Conservation (phyloP, 2,329 filamentous ascomycete genomes). For the Beauveria scarabaeidicola region DNA sequence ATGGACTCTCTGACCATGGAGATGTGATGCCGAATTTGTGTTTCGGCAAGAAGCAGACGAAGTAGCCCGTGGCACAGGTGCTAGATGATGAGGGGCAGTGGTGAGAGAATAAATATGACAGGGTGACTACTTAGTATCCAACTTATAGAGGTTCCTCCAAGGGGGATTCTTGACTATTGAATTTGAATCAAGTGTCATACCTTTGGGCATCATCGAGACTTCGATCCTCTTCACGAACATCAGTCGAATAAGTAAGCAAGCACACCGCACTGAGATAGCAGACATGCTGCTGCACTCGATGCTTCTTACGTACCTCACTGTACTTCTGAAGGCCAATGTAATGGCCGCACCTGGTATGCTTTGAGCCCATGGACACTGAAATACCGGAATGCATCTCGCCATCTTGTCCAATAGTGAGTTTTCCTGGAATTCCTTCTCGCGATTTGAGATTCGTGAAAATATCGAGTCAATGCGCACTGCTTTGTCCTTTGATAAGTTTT, state of each 20-base stretch:
- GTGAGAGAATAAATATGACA: background rate
- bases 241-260: background rate
- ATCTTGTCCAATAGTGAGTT: no score
- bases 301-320: background rate
- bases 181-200: background rate
- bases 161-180: background rate
- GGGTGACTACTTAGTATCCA: background rate
- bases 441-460: no score
- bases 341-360: background rate
- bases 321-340: background rate
- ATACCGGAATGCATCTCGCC: no score
- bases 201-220: background rate
- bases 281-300: background rate
- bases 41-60: no score
- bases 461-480: no score
- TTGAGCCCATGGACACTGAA: background rate
- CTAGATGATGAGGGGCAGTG: background rate
- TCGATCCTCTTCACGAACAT: background rate
- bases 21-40: no score
- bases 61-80: background rate
- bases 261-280: background rate
- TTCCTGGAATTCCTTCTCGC: no score
- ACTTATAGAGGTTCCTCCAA: no score
- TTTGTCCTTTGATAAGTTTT: no score
- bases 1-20: no score